Base-by-base conservation (phyloP, 78 protist species). In the Pigoraptor vietnamica region DNA sequence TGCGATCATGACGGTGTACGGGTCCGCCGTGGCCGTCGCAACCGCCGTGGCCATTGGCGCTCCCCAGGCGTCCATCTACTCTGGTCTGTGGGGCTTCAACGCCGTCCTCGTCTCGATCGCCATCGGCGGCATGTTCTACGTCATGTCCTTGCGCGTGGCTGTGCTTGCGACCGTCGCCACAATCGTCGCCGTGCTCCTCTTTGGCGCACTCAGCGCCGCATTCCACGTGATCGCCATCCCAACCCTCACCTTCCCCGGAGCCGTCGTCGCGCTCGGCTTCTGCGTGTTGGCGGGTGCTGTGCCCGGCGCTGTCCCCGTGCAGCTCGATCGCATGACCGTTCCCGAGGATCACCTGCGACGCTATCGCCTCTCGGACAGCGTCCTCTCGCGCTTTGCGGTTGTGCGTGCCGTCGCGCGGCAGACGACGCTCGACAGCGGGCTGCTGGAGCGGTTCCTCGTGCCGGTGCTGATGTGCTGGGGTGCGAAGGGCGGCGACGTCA, bases 331-430 rank as follows among this genome's bases (percentile, higher is more conserved):
- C 35, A 83, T 83, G 88, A 83, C 88, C 38, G 88, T 83, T 83
- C 88, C 88, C 38, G 88, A 83, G 38, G 88, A 83, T 21, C 88
- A 83, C 88, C 23, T 32, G 39, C 88, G 88, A 2, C 88, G 88
- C 88, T 25, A 25, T 14, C 84, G 84, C 10, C 84, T 79, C 34
- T 14, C 84, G 1, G 88, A 83, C 23, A 6, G 88, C 33, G 88
- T 35, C 35, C 33, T 83, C n/a, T 83, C 88, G 1, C 88, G 88
- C 38, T 83, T 83, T 83, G 35, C 88, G 19, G 38, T 34, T 35
- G 88, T 83, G 88, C 88, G 88, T 1, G 25, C 24, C 39, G 88
- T 83, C 19, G 35, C 88, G 1, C 88, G 84, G 35, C 84, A 25
- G 1, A 25, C 84, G 9, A 19, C 84, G 32, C 84, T 25, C 35